A percentile compares a stretch with the other conserved stretches of the same genome.
Evolutionary conservation across 31 red algal genomes (phyloP).

Genomic region (Asparagopsis taxiformis): DNA sequence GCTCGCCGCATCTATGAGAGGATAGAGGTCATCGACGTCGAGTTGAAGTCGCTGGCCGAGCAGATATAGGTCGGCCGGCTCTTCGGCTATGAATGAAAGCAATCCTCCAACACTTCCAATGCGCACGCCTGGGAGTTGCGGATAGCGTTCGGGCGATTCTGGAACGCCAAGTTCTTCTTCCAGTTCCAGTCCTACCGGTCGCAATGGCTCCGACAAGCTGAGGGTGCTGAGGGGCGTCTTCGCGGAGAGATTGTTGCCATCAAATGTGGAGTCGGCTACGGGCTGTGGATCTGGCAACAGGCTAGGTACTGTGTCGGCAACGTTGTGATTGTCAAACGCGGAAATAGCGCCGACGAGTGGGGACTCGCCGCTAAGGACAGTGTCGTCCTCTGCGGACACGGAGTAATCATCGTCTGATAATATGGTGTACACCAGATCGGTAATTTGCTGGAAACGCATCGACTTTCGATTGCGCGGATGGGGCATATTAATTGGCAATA

Average conservation of each 20-base stretch:
- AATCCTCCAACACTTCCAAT: slow-evolving; percentile 95
- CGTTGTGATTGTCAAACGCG: not conserved
- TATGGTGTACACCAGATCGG: slow-evolving; percentile 94
- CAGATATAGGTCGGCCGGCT: slow-evolving; percentile 73
- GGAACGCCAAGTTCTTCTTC: slow-evolving; percentile 5
- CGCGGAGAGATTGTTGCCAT: not conserved
- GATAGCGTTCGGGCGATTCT: slow-evolving; percentile 56
- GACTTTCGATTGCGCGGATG: slow-evolving; percentile 94
- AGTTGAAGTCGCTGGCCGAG: slow-evolving; percentile 96
- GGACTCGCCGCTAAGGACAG: slow-evolving; percentile 24
- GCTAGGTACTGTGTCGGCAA: not conserved
- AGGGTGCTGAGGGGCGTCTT: not conserved
- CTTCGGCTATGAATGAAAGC: slow-evolving; percentile 85
- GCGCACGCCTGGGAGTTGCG: slow-evolving; percentile 93
- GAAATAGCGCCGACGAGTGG: not conserved
- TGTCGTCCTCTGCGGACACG: slow-evolving; percentile 37
- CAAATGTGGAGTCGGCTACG: not conserved
- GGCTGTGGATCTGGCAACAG: not conserved
- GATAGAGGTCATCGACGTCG: slow-evolving; percentile 98
- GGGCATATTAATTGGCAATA: slow-evolving; percentile 66
- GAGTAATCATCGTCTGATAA: slow-evolving; percentile 66
- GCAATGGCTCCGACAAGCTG: not conserved
- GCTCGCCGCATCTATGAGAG: slow-evolving; percentile 91
- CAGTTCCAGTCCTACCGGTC: slow-evolving; percentile 1
- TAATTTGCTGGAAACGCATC: slow-evolving; percentile 78